These are phyloP conservation scores for Myxozyma neotropica DNA, from an alignment of 805 yeast species.

Conservation along the genomic window DNA sequence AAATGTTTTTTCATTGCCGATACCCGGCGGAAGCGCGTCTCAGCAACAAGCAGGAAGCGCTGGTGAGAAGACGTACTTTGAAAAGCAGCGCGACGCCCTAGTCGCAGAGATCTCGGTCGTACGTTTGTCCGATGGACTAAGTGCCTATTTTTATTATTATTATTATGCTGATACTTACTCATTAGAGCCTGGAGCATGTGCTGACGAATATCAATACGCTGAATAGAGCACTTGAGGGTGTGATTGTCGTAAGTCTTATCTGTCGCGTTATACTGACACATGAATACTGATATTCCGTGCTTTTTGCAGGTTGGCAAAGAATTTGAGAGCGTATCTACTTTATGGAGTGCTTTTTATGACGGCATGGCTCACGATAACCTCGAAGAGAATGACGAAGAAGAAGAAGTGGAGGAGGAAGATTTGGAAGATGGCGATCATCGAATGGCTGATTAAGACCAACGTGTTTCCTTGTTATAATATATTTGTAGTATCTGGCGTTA, in stretches of 20 bases:
- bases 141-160: too few species aligned
- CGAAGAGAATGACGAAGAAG: conserved; percentile 21
- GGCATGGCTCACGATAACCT: conserved; percentile 37
- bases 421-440: neutral
- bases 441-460: neutral
- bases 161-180: neutral
- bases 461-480: neutral
- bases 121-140: conserved; percentile 16
- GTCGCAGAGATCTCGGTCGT: conserved; percentile 57
- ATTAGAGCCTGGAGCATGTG: conserved; percentile 58
- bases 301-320: conserved; percentile 58
- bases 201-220: conserved; percentile 63
- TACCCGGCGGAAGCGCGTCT: neutral
- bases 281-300: neutral
- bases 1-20: neutral
- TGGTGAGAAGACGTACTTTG: conserved; percentile 48
- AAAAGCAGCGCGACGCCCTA: conserved; percentile 59
- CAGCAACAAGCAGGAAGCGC: neutral
- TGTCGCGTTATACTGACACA: neutral
- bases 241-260: conserved; percentile 51
- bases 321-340: conserved; percentile 67
- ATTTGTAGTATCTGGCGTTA: neutral
- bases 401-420: conserved; percentile 16
- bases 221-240: conserved; percentile 66
- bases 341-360: conserved; percentile 71